Percentiles rank a stretch among this genome's conserved stretches.
These are phyloP conservation scores for Boletus insuetus DNA, from an alignment of 768 basidiomycete genomes.

Conservation along the genomic window DNA sequence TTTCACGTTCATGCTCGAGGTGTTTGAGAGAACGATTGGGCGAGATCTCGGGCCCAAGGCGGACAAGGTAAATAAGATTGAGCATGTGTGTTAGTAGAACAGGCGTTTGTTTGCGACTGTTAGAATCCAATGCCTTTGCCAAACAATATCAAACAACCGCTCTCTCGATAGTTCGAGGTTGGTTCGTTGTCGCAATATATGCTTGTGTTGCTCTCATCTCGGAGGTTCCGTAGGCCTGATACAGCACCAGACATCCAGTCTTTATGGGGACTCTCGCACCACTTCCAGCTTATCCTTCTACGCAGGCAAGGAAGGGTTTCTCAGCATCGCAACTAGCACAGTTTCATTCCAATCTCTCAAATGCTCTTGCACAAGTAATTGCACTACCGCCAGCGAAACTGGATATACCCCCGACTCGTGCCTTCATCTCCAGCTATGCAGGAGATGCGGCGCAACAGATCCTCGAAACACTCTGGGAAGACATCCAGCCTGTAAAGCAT, in stretches of 20 bases:
- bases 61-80: constrained; percentile 44
- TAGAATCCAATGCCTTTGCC: constrained; percentile 4
- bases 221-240: background rate
- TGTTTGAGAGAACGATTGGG: constrained; percentile 85
- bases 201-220: background rate
- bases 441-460: constrained; percentile 51
- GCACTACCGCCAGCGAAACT: constrained; percentile 47
- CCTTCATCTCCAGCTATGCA: constrained; percentile 57
- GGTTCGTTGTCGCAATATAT: background rate
- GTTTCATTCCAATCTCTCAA: constrained; percentile 47
- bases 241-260: background rate
- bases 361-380: constrained; percentile 46
- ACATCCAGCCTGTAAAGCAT: constrained; percentile 25
- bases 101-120: constrained; percentile 4
- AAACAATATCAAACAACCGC: constrained; percentile 7
- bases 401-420: constrained; percentile 41
- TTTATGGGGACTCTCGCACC: constrained; percentile 31
- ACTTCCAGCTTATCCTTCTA: constrained; percentile 59
- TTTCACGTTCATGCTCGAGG: constrained; percentile 87
- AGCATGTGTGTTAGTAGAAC: constrained; percentile 64
- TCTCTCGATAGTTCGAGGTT: background rate
- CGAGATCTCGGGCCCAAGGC: constrained; percentile 77
- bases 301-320: constrained; percentile 43
- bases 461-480: constrained; percentile 57
- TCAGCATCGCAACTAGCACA: constrained; percentile 50